Base-by-base conservation (phyloP, 1,139 yeast genomes). In the Yamadazyma oceani region DNA sequence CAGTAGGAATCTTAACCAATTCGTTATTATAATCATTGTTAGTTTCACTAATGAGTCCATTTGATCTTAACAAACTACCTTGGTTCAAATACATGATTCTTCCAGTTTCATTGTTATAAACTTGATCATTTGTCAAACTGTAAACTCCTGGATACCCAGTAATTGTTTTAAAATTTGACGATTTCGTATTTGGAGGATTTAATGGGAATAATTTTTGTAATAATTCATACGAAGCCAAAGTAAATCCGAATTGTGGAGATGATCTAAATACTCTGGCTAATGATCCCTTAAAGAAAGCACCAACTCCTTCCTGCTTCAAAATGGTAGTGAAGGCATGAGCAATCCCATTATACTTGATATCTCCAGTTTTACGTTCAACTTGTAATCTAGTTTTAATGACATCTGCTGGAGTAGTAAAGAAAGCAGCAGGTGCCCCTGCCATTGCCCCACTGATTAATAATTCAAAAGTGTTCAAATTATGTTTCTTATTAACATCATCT, bases 351-450 rank as follows among this genome's bases (percentile, higher is more conserved):
- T 92, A 92, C 37, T 77, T 76, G 22, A 86, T 75, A 54, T 88
- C 96, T 38, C 90, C 90, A 40, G 76, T 67, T 50, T 84, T 80
- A 11, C 88, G 75, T 58, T 85, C 96, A 49, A 89, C 83, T 67
- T 92, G 98, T 48, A 92, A 71, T 64, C 97, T 82, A 6, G 98
- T 92, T 69, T 92, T 92, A 54, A 92, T 86, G 37, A 92, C 98
- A 73, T 90, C 97, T 49, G 89, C 90, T 2, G 97, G 97, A 1
- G 97, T 90, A 4, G 97, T 90, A 53, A 90, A 71, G 61, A 85
- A 90, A 5, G 98, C 98, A 26, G 97, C 95, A 10, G 98, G 98
- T 66, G 95, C 89, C 59, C 98, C 98, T 15, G 98, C 97, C 51
- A 90, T 62, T 10, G 96, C 97, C 64, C 98, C 98, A 46, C 95